phyloP scores from a whole-genome alignment of 1,284 basidiomycete species.

The Sporisorium iseilematis-ciliati region DNA sequence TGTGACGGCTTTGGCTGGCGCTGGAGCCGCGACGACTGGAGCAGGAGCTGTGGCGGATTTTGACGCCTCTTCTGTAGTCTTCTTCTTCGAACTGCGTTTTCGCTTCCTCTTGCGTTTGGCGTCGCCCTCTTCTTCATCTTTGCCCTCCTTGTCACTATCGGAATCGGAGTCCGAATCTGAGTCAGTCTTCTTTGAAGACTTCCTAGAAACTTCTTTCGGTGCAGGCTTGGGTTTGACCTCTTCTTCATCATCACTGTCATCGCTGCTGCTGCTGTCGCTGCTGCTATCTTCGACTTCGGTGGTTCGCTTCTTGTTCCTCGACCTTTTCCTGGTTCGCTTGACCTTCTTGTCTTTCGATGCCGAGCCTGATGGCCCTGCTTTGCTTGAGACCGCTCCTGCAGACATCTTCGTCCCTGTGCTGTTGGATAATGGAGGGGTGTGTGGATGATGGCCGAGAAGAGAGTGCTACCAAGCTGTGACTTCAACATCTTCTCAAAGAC shows the following conservation, averaged over 20 bases:
- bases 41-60: conserved; percentile 1
- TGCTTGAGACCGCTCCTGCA: not conserved
- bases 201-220: not conserved
- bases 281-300: conserved; percentile 39
- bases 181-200: not conserved
- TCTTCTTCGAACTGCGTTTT: conserved; percentile 38
- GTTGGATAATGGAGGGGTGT: not conserved
- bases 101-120: conserved; percentile 51
- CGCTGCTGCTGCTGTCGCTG: conserved; percentile 27
- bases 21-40: not conserved
- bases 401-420: conserved; percentile 2
- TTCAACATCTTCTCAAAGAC: conserved; percentile 1
- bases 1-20: conserved; percentile 5
- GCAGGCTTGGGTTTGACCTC: conserved; percentile 12
- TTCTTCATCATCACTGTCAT: conserved; percentile 35
- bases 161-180: conserved; percentile 11
- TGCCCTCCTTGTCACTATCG: conserved; percentile 19
- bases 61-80: not conserved
- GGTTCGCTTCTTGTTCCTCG: conserved; percentile 46
- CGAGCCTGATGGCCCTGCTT: conserved; percentile 25
- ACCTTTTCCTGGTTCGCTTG: conserved; percentile 35
- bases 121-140: conserved; percentile 15
- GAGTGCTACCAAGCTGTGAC: not conserved
- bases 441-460: conserved; percentile 1
- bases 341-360: conserved; percentile 29